These are phyloP conservation scores for Tetracentron sinense DNA, from an alignment of 164 flowering plant genomes.

Conservation along the genomic window DNA sequence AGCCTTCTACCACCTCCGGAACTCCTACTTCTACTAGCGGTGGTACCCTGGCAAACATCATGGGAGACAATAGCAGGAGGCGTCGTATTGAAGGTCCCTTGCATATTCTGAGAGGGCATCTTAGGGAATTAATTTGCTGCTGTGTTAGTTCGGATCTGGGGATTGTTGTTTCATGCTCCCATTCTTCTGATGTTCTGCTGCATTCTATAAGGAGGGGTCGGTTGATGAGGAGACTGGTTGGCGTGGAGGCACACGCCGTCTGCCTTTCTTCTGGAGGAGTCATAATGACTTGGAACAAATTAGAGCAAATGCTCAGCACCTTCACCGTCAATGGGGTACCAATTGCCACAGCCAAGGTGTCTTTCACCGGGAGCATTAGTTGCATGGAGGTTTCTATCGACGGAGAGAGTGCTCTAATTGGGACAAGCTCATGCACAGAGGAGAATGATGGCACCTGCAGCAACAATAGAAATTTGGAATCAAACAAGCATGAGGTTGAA, in stretches of 20 bases:
- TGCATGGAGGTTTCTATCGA: conserved; percentile 89
- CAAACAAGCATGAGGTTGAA: conserved; percentile 7
- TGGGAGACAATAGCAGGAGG: conserved; percentile 50
- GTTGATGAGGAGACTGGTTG: too few species aligned
- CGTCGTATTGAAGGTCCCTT: conserved; percentile 87
- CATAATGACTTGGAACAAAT: conserved; percentile 69
- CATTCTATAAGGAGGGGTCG: too few species aligned
- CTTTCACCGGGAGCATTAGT: conserved; percentile 51
- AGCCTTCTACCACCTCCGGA: conserved; percentile 41
- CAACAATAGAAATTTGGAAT: conserved; percentile 11
- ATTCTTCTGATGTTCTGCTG: conserved; percentile 20
- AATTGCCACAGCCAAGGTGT: conserved; percentile 52
- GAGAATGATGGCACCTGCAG: conserved; percentile 28
- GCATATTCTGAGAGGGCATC: conserved; percentile 86
- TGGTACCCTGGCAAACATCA: conserved; percentile 32
- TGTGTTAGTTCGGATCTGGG: conserved; percentile 50
- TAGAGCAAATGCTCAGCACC: too few species aligned
- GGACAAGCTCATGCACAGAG: conserved; percentile 43
- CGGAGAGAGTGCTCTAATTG: conserved; percentile 71
- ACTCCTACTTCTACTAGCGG: conserved; percentile 45
- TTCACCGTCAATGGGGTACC: neutral
- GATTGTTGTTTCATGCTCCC: conserved; percentile 46
- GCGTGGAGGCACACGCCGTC: too few species aligned
- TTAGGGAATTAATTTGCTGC: conserved; percentile 66
- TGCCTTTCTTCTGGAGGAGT: conserved; percentile 60